Evolutionary conservation across 768 basidiomycete genomes (phyloP).

Genomic region (Xerocomus spinulosus): DNA sequence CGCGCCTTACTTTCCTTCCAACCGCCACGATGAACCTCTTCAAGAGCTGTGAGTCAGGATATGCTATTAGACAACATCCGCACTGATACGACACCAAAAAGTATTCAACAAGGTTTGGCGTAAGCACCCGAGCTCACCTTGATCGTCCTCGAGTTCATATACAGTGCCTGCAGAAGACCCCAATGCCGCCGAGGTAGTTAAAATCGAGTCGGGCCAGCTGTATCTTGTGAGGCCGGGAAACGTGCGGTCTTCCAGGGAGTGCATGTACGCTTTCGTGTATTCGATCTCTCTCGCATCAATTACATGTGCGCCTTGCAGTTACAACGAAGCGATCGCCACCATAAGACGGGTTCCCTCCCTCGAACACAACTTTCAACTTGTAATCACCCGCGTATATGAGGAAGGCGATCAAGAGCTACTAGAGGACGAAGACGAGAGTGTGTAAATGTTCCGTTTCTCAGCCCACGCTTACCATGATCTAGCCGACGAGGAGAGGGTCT

Average conservation of each 20-base stretch:
- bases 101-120: constrained; percentile 95
- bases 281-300: neutral
- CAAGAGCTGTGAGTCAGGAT: constrained; percentile 58
- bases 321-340: constrained; percentile 92
- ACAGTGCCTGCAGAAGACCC: constrained; percentile 67
- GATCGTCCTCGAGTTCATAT: constrained; percentile 19
- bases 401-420: constrained; percentile 94
- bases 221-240: constrained; percentile 89
- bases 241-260: constrained; percentile 89
- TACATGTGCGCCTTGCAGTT: constrained; percentile 45
- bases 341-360: constrained; percentile 77
- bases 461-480: constrained; percentile 8
- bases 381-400: constrained; percentile 94
- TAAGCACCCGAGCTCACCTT: constrained; percentile 44
- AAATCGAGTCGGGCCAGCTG: constrained; percentile 87
- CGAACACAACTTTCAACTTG: constrained; percentile 83
- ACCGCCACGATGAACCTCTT: constrained; percentile 73
- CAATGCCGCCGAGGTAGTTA: constrained; percentile 91
- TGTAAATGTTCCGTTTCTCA: constrained; percentile 22
- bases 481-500: constrained; percentile 94
- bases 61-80: constrained; percentile 4
- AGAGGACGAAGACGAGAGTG: constrained; percentile 91
- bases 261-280: constrained; percentile 66
- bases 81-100: constrained; percentile 32
- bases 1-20: constrained; percentile 9